A percentile compares a stretch with the other conserved stretches of the same genome.
Evolutionary conservation across 2,329 filamentous ascomycete species (phyloP).

Genomic region (Dendrostoma leiphaemia): DNA sequence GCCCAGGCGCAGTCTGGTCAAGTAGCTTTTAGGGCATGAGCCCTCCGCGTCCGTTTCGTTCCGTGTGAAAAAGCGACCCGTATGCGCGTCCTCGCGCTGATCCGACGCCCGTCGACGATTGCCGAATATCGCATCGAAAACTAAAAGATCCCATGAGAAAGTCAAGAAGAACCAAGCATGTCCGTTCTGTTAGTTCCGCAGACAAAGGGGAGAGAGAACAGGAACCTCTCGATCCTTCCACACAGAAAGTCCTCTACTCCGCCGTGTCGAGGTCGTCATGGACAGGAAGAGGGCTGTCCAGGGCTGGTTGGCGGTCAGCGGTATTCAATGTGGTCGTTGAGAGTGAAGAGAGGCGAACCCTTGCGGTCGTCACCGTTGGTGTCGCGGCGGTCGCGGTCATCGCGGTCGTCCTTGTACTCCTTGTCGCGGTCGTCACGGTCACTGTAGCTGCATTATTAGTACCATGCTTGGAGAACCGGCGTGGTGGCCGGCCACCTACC

Average conservation of each 20-base stretch:
- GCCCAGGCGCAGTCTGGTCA: not conserved
- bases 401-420: constrained; percentile 58
- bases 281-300: constrained; percentile 76
- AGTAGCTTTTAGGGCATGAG: not conserved
- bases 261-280: constrained; percentile 97
- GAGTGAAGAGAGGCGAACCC: constrained; percentile 51
- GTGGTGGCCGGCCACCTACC: constrained; percentile 38
- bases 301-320: constrained; percentile 34
- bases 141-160: constrained; percentile 18
- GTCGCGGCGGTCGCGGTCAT: constrained; percentile 72
- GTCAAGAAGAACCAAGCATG: constrained; percentile 17
- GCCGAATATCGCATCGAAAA: constrained; percentile 17
- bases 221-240: constrained; percentile 17
- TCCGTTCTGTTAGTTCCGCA: constrained; percentile 20
- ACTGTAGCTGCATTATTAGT: constrained; percentile 26
- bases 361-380: constrained; percentile 90
- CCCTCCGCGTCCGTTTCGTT: constrained; percentile 8
- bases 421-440: constrained; percentile 54
- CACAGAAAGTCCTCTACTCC: constrained; percentile 51
- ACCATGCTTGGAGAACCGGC: constrained; percentile 43
- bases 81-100: constrained; percentile 9
- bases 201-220: constrained; percentile 15
- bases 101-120: constrained; percentile 14
- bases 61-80: constrained; percentile 9
- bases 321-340: constrained; percentile 29